Evolutionary conservation across 345 rosid genomes (phyloP).

Genomic region (Corchorus olitorius): DNA sequence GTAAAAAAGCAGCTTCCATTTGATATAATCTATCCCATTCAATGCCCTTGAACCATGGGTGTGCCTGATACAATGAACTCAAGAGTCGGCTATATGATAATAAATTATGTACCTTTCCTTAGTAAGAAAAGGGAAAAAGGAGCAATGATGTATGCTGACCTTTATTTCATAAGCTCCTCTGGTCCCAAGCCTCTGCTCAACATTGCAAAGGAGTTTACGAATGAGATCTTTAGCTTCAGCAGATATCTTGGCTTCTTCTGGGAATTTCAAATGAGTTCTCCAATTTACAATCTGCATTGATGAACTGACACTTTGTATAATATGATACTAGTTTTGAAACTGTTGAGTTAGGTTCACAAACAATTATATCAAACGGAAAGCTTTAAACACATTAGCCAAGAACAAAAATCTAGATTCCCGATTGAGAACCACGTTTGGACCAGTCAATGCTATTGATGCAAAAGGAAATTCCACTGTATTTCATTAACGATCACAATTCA

Average conservation of each 20-base stretch:
- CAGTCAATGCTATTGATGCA: not conserved
- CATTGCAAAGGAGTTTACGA: conserved; percentile 60
- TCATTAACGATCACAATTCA: not conserved
- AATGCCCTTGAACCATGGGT: conserved; percentile 59
- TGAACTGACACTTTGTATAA: conserved; percentile 37
- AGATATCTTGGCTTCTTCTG: conserved; percentile 65
- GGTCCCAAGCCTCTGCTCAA: conserved; percentile 68
- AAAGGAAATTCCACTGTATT: not conserved
- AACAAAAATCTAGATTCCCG: not conserved
- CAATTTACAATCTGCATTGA: conserved; percentile 68
- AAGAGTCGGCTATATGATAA: not conserved
- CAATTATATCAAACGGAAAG: not conserved
- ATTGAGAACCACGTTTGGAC: not conserved
- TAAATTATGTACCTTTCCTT: not conserved
- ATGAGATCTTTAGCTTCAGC: conserved; percentile 63
- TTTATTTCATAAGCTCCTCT: conserved; percentile 65
- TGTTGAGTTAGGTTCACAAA: not conserved
- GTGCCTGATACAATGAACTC: conserved; percentile 38
- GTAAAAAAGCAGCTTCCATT: conserved; percentile 62
- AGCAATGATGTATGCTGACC: conserved; percentile 37
- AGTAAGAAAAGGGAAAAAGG: not conserved
- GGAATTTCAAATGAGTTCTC: conserved; percentile 64
- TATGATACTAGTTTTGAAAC: conserved; percentile 8
- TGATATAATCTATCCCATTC: conserved; percentile 67
- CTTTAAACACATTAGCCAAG: not conserved